Percentiles rank a stretch among this genome's conserved stretches.
These are phyloP conservation scores for Tolypocladium tundrense DNA, from an alignment of 2,329 filamentous ascomycete species.

Conservation along the genomic window DNA sequence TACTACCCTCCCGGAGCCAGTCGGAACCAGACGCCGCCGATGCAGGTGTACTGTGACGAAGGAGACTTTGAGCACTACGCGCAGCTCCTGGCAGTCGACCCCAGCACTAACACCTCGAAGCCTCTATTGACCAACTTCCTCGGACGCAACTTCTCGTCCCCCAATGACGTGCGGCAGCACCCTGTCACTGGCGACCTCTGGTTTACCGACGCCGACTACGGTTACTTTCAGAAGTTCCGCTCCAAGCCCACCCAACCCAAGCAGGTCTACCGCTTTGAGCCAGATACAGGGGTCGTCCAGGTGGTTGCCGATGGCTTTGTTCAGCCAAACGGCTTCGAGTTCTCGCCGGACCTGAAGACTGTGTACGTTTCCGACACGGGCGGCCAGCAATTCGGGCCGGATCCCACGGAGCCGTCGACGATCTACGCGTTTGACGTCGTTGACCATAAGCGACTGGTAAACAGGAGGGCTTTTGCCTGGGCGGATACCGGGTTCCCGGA, in stretches of 20 bases:
- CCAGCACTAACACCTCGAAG: slow-evolving; percentile 4
- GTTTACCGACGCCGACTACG: slow-evolving; percentile 54
- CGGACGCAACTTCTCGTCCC: slow-evolving; percentile 48
- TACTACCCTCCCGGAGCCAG: slow-evolving; percentile 10
- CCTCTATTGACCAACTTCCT: slow-evolving; percentile 49
- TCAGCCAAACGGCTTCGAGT: slow-evolving; percentile 46
- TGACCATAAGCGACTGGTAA: slow-evolving; percentile 9
- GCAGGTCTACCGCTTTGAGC: slow-evolving; percentile 49
- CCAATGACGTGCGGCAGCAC: slow-evolving; percentile 48
- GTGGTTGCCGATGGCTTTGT: slow-evolving; percentile 48
- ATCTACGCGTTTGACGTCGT: slow-evolving; percentile 7
- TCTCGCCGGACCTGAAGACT: slow-evolving; percentile 40
- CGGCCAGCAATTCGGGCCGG: slow-evolving; percentile 6
- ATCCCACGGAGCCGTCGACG: slow-evolving; percentile 1
- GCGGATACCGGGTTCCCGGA: slow-evolving; percentile 45
- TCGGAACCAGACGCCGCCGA: slow-evolving; percentile 7
- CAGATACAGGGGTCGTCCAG: slow-evolving; percentile 36
- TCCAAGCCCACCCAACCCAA: slow-evolving; percentile 40
- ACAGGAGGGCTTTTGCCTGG: slow-evolving; percentile 46
- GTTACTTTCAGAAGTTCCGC: slow-evolving; percentile 47
- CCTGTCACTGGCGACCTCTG: slow-evolving; percentile 47
- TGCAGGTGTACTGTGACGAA: slow-evolving; percentile 10
- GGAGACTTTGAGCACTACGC: slow-evolving; percentile 39
- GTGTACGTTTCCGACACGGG: slow-evolving; percentile 50
- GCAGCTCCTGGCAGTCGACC: slow-evolving; percentile 17